Evolutionary conservation across 139 green algal species (phyloP), one percentile per base, ranked within the genome.

Genomic region (Limnomonas spitsbergensis): DNA sequence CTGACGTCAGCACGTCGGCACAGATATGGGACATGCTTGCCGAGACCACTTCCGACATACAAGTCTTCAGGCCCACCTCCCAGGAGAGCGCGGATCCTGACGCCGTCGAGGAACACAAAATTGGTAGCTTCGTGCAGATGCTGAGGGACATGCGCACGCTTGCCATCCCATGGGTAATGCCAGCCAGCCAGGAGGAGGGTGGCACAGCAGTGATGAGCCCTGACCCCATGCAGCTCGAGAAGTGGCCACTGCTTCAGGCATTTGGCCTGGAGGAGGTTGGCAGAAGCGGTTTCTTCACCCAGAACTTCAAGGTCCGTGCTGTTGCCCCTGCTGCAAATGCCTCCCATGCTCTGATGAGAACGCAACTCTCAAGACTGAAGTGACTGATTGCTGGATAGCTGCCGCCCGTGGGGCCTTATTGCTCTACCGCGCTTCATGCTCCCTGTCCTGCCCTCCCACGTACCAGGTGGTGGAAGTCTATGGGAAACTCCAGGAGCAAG

Each of bases 251-350:
- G 69, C 73, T 92, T 29, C 82, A 88, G 69, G 86, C 88, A 37
- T 90, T 88, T 83, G 88, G 88, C 31, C 40, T 89, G 66, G 88
- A 92, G 38, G 85, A 84, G 0, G 84, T 92, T 31, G 86, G 88
- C 24, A 52, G 80, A 29, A 42, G 66, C 36, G 88, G 88, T 27
- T 92, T 92, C 73, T 88, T 92, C 73, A 89, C 85, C 2, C 85
- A 89, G 77, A 88, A 84, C 80, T 88, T 87, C 40, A 29, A 88
- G 75, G 80, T 86, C 31, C 2, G 75, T 32, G 34, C 53, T 39
- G 67, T 4, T 24, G 7, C 7, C 4, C 26, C n/a, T 2, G 14
- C 31, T 75, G 52, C 38, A 40, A 53, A 53, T 29, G 26, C 66
- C 31, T 31, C 26, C 26, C 38, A 73, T 32, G 4, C 27, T 38